These are phyloP conservation scores for Diospyros lotus DNA, from an alignment of 148 eudicot species.

Conservation along the genomic window DNA sequence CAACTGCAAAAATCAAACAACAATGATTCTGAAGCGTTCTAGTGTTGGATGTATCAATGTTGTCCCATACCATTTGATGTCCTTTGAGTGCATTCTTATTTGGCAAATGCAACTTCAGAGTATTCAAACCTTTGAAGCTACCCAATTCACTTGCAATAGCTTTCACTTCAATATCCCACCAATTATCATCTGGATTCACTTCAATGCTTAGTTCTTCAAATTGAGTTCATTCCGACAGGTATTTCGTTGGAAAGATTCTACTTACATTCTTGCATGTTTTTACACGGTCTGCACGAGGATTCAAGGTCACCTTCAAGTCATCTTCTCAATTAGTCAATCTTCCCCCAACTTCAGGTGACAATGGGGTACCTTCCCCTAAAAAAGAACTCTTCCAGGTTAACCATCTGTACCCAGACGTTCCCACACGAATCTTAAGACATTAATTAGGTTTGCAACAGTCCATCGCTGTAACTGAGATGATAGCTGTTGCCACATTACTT, in stretches of 20 bases:
- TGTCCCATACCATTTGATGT: neutral
- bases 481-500: neutral
- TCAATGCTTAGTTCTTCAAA: neutral
- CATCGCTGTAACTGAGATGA: neutral
- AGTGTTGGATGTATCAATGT: neutral
- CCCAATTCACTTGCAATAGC: neutral
- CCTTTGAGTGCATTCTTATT: neutral
- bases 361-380: constrained; percentile 7
- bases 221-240: neutral
- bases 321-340: neutral
- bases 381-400: neutral
- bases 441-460: neutral
- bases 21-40: neutral
- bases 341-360: neutral
- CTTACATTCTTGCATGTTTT: neutral
- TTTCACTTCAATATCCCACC: neutral
- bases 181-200: neutral
- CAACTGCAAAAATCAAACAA: neutral
- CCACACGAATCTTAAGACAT: constrained; percentile 11
- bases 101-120: neutral
- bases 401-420: neutral
- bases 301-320: neutral
- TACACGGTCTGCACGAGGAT: neutral
- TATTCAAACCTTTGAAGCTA: neutral
- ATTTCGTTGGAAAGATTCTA: neutral